Percentiles rank a stretch among this genome's conserved stretches.
These are phyloP conservation scores for Mucor racemosus DNA, from an alignment of 371 early-diverging fungal genomes.

Conservation along the genomic window DNA sequence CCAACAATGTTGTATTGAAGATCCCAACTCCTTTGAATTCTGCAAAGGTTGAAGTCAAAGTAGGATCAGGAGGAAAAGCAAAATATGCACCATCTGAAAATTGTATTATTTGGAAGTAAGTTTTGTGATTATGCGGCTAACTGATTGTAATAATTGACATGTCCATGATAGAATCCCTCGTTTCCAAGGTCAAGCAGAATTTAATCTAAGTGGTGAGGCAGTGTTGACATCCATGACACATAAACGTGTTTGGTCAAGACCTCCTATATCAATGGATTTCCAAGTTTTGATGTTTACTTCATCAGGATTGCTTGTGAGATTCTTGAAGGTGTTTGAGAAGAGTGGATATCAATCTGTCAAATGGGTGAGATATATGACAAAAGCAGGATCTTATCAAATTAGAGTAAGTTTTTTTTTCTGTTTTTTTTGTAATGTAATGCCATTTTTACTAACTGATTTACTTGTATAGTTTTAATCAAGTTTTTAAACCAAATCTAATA, in stretches of 20 bases:
- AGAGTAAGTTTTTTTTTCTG: slow-evolving; percentile 55
- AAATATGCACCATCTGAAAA: slow-evolving; percentile 89
- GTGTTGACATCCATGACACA: slow-evolving; percentile 75
- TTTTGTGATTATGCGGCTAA: background rate
- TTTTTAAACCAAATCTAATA: slow-evolving; percentile 8
- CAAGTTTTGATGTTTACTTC: slow-evolving; percentile 91
- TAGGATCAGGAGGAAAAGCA: slow-evolving; percentile 77
- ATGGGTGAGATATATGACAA: slow-evolving; percentile 95
- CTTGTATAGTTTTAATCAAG: slow-evolving; percentile 1
- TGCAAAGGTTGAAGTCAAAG: slow-evolving; percentile 70
- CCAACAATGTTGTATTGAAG: slow-evolving; percentile 79
- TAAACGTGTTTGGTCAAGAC: slow-evolving; percentile 86
- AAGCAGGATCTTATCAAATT: slow-evolving; percentile 88
- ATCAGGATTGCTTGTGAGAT: slow-evolving; percentile 86
- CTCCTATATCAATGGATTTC: slow-evolving; percentile 91
- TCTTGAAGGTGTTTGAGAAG: slow-evolving; percentile 92
- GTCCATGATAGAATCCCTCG: slow-evolving; percentile 65
- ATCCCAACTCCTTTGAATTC: slow-evolving; percentile 89
- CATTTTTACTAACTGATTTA: background rate
- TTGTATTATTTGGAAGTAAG: slow-evolving; percentile 87
- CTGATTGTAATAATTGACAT: background rate
- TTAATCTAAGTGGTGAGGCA: slow-evolving; percentile 73
- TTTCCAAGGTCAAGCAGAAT: slow-evolving; percentile 86
- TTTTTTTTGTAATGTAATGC: background rate
- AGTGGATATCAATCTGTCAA: slow-evolving; percentile 88